Conservation (phyloP, 1,284 basidiomycete genomes). For the Apiotrichum montevideense region DNA sequence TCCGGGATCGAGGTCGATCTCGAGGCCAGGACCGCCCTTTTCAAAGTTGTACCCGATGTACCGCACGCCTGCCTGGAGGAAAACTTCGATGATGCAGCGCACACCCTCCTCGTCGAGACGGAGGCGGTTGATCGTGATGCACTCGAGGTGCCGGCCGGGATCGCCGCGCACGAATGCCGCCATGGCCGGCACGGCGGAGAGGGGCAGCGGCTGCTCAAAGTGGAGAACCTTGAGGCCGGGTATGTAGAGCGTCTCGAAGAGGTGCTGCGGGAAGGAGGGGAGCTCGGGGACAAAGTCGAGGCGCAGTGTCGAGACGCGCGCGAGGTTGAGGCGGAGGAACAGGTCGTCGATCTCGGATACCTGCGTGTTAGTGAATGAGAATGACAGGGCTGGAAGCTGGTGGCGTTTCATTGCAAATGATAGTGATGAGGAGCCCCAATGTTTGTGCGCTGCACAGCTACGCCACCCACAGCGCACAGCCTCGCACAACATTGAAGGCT, state of each 20-base stretch:
- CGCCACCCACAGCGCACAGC: no score
- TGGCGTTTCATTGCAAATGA: no score
- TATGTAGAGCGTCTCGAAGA: not conserved
- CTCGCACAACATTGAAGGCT: no score
- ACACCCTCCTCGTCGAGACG: not conserved
- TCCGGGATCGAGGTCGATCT: not conserved
- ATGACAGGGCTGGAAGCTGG: no score
- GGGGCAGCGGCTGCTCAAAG: not conserved
- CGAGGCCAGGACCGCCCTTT: not conserved
- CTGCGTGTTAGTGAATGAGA: not conserved
- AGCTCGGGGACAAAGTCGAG: not conserved
- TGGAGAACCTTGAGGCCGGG: not conserved
- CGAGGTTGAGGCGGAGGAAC: not conserved
- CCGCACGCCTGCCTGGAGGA: not conserved
- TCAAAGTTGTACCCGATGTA: conserved; percentile 2
- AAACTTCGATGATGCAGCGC: not conserved
- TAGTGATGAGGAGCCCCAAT: no score
- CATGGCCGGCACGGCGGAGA: not conserved
- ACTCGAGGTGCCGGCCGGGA: not conserved
- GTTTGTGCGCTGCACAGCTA: not conserved
- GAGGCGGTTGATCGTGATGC: not conserved
- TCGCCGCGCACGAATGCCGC: not conserved
- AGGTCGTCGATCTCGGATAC: not conserved
- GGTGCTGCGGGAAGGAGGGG: not conserved
- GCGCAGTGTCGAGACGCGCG: not conserved